A percentile compares a stretch with the other conserved stretches of the same genome.
These are phyloP conservation scores for Trichosporon sp. DNA, from an alignment of 1,284 basidiomycete species.

Conservation along the genomic window DNA sequence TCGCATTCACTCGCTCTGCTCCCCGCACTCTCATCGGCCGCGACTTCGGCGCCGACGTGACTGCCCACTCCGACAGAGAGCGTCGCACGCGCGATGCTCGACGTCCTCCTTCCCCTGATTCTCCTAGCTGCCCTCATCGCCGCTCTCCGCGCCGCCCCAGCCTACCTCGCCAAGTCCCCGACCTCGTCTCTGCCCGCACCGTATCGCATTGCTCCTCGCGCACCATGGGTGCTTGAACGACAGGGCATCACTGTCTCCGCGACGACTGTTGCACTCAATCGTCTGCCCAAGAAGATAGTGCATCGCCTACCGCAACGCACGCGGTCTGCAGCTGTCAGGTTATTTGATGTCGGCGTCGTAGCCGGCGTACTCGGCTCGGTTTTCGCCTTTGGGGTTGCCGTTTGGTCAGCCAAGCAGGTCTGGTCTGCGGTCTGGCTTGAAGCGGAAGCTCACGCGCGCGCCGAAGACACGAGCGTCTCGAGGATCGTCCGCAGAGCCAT, in stretches of 20 bases:
- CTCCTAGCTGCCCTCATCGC: slow-evolving; percentile 20
- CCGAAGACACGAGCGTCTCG: not conserved
- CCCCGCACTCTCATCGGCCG: not conserved
- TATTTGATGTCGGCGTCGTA: slow-evolving; percentile 20
- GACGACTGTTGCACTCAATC: slow-evolving; percentile 27
- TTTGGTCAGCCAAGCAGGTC: slow-evolving; percentile 25
- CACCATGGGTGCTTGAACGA: slow-evolving; percentile 21
- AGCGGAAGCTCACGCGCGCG: slow-evolving; percentile 25
- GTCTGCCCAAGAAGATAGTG: slow-evolving; percentile 15
- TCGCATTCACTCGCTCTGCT: not conserved
- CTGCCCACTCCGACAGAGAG: not conserved
- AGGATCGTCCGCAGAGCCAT: slow-evolving; percentile 7
- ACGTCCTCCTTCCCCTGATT: slow-evolving; percentile 20
- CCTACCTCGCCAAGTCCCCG: not conserved
- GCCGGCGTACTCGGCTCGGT: slow-evolving; percentile 7
- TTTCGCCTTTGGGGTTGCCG: slow-evolving; percentile 15
- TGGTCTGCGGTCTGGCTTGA: slow-evolving; percentile 34
- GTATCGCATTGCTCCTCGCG: slow-evolving; percentile 17
- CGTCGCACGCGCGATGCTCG: slow-evolving; percentile 19
- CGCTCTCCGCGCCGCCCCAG: slow-evolving; percentile 16
- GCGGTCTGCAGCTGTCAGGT: not conserved
- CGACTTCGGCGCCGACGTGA: not conserved
- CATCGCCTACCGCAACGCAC: not conserved
- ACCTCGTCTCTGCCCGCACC: slow-evolving; percentile 8
- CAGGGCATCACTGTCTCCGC: slow-evolving; percentile 18